Evolutionary conservation across 306 rosid species (phyloP).

Genomic region (Sechiopsis laciniata): DNA sequence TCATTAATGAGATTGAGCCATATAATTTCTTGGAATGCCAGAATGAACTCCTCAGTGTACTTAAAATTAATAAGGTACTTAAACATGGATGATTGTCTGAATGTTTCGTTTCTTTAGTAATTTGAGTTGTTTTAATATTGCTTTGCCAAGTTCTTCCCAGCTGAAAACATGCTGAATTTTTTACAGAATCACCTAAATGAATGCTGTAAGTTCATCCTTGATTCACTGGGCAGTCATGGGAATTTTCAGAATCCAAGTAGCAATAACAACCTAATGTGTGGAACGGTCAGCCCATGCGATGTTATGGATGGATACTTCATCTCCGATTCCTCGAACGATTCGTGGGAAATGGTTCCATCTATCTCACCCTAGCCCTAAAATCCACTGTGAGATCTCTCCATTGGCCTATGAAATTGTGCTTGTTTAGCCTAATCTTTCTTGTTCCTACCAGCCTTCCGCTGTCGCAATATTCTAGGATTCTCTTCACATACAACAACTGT

Average conservation of each 20-base stretch:
- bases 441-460: neutral
- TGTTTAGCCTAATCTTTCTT: neutral
- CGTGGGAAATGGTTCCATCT: conserved; percentile 46
- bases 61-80: conserved; percentile 68
- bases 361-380: conserved; percentile 35
- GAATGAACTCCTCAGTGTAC: conserved; percentile 58
- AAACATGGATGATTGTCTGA: conserved; percentile 9
- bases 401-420: neutral
- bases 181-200: conserved; percentile 56
- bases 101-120: neutral
- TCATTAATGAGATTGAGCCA: conserved; percentile 62
- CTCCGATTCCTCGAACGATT: conserved; percentile 56
- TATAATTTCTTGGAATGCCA: conserved; percentile 50
- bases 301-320: conserved; percentile 55
- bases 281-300: conserved; percentile 53
- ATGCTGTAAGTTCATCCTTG: conserved; percentile 58
- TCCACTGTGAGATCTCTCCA: neutral
- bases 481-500: neutral
- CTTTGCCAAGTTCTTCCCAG: conserved; percentile 17
- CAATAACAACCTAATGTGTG: conserved; percentile 44
- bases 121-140: neutral
- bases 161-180: conserved; percentile 19
- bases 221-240: conserved; percentile 30
- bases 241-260: conserved; percentile 28
- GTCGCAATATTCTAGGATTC: neutral